These are phyloP conservation scores for Hypoxylon sp. DNA, from an alignment of 2,329 filamentous ascomycete species.

Conservation along the genomic window DNA sequence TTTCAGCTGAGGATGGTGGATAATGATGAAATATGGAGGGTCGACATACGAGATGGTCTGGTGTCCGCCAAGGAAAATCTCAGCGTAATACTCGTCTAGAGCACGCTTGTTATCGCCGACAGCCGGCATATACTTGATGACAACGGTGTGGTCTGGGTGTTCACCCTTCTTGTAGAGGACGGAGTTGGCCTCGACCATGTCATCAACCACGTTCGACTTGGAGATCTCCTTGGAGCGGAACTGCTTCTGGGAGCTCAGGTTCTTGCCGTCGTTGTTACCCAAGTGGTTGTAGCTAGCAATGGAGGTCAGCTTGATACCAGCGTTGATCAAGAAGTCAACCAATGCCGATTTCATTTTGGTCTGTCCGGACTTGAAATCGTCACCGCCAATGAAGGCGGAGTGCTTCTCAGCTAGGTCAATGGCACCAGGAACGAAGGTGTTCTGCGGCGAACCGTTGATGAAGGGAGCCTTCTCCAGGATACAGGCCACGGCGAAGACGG, in stretches of 20 bases:
- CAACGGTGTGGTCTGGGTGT: constrained; percentile 97
- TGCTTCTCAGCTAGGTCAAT: constrained; percentile 90
- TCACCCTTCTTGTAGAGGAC: constrained; percentile 93
- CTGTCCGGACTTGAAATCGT: constrained; percentile 99
- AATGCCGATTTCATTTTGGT: constrained; percentile 99
- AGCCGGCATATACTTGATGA: constrained; percentile 99
- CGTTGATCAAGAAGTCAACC: constrained; percentile 98
- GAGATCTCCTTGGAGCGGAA: constrained; percentile 99
- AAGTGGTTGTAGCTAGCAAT: constrained; percentile 99
- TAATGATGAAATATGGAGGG: constrained; percentile 32
- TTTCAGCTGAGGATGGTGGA: background rate
- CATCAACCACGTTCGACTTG: constrained; percentile 99
- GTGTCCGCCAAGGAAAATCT: constrained; percentile 99
- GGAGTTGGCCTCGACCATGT: constrained; percentile 97
- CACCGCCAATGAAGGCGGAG: constrained; percentile 92
- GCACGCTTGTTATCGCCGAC: constrained; percentile 99
- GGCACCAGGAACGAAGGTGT: constrained; percentile 96
- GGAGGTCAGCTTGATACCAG: constrained; percentile 97
- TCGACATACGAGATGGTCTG: constrained; percentile 86
- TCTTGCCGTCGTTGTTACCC: constrained; percentile 99
- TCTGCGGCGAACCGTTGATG: constrained; percentile 99
- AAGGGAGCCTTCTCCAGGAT: constrained; percentile 93
- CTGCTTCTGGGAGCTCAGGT: constrained; percentile 96
- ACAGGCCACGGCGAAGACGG: constrained; percentile 93
- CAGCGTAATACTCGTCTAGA: constrained; percentile 98